These are phyloP conservation scores for Fusarium subtropicale DNA, from an alignment of 2,329 filamentous ascomycete species.

Conservation along the genomic window DNA sequence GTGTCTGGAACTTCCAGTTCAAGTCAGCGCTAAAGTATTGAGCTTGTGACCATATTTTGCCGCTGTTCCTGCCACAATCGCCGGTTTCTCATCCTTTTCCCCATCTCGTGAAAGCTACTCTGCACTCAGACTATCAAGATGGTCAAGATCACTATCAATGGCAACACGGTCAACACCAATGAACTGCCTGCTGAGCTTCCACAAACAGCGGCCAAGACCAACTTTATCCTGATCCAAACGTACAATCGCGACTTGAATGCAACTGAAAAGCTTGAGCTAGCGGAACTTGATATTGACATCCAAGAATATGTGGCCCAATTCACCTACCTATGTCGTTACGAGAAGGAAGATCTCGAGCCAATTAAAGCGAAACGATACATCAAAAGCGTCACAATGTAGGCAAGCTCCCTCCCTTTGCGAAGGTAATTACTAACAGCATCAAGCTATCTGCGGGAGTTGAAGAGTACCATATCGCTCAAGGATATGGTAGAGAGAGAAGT, in stretches of 20 bases:
- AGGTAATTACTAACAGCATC: fast-evolving
- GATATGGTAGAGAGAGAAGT: background rate
- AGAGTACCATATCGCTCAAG: background rate
- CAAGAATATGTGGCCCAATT: background rate
- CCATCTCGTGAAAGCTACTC: background rate
- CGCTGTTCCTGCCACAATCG: background rate
- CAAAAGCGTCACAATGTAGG: background rate
- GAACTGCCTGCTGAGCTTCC: background rate
- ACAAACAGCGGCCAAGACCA: background rate
- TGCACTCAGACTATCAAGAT: background rate
- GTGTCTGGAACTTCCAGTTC: background rate
- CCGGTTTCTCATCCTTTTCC: background rate
- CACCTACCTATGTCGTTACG: background rate
- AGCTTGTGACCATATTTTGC: background rate
- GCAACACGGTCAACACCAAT: background rate
- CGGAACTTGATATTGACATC: background rate
- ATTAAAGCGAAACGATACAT: background rate
- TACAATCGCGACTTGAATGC: background rate
- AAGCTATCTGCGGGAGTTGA: background rate
- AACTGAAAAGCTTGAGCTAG: background rate
- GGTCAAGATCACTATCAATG: background rate
- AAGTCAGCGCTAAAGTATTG: background rate
- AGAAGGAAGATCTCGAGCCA: background rate
- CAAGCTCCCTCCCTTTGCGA: fast-evolving
- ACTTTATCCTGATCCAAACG: background rate